Evolutionary conservation across 148 eudicot genomes (phyloP).

Genomic region (Amaranthus palmeri): DNA sequence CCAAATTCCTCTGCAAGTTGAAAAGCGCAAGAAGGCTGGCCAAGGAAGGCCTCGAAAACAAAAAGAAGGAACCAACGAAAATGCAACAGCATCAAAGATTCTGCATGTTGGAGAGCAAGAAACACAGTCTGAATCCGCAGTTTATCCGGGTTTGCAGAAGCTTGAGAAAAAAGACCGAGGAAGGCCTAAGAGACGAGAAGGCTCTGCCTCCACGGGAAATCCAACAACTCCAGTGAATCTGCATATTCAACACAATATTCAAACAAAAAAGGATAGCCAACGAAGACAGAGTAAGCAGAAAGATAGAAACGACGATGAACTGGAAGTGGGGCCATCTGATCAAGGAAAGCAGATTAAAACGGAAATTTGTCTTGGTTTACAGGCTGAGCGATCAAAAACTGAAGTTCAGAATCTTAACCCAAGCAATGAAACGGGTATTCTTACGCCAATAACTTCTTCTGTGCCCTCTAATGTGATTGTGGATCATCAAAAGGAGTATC

Average conservation of each 20-base stretch:
- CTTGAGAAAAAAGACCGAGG: neutral
- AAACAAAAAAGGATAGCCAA: neutral
- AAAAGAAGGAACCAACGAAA: neutral
- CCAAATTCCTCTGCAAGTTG: neutral
- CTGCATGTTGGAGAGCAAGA: no score
- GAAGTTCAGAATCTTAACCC: neutral
- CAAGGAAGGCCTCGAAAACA: conserved; percentile 1
- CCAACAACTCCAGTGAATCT: no score
- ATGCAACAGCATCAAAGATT: neutral
- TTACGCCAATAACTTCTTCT: no score
- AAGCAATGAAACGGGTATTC: no score
- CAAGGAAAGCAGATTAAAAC: conserved; percentile 4
- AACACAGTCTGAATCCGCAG: no score
- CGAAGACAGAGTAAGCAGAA: neutral
- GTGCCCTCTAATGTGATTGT: no score
- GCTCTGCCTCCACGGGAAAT: no score
- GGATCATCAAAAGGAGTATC: no score
- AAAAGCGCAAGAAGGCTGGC: neutral
- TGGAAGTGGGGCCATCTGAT: neutral
- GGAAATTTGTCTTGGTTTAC: neutral
- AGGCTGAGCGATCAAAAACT: neutral
- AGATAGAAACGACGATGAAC: conserved; percentile 1
- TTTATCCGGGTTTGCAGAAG: no score
- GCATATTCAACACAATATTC: neutral
- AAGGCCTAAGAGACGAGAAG: neutral